These are phyloP conservation scores for Jaminaea rosea DNA, from an alignment of 1,284 basidiomycete species.

Conservation along the genomic window DNA sequence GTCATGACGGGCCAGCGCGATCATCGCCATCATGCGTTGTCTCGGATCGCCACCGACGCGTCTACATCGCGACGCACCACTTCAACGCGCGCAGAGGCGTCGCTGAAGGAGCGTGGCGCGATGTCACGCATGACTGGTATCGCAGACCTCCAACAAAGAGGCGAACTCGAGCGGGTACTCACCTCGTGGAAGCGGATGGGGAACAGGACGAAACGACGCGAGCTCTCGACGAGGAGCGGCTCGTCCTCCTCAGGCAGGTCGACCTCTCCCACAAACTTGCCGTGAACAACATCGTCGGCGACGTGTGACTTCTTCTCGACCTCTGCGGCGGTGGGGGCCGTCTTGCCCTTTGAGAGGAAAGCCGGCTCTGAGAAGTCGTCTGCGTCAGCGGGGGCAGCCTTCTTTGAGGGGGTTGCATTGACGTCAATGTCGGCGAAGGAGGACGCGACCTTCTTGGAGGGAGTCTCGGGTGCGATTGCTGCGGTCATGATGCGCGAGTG, in stretches of 20 bases:
- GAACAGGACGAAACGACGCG: conserved; percentile 45
- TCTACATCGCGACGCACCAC: not conserved
- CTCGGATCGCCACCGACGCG: not conserved
- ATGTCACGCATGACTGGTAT: too few relatives aligned
- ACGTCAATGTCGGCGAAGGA: conserved; percentile 40
- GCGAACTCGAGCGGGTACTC: too few relatives aligned
- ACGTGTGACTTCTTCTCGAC: conserved; percentile 5
- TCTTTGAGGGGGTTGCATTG: conserved; percentile 40
- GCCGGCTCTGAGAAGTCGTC: conserved; percentile 27
- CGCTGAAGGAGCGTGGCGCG: not conserved
- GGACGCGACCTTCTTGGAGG: conserved; percentile 45
- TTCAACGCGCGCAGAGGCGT: not conserved
- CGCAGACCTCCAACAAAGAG: too few relatives aligned
- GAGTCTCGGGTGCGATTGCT: conserved; percentile 15
- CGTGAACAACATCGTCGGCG: conserved; percentile 19
- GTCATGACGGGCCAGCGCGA: not conserved
- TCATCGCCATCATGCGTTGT: not conserved
- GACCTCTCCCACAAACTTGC: conserved; percentile 45
- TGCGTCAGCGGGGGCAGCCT: conserved; percentile 10
- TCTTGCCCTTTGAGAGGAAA: conserved; percentile 28
- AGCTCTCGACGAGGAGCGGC: conserved; percentile 43
- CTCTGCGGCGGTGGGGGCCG: conserved; percentile 5
- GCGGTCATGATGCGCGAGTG: conserved; percentile 4
- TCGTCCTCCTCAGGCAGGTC: conserved; percentile 44
- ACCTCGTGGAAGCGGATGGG: conserved; percentile 47